Evolutionary conservation across 371 early-diverging fungal species (phyloP).

Genomic region (Mucor irregularis): DNA sequence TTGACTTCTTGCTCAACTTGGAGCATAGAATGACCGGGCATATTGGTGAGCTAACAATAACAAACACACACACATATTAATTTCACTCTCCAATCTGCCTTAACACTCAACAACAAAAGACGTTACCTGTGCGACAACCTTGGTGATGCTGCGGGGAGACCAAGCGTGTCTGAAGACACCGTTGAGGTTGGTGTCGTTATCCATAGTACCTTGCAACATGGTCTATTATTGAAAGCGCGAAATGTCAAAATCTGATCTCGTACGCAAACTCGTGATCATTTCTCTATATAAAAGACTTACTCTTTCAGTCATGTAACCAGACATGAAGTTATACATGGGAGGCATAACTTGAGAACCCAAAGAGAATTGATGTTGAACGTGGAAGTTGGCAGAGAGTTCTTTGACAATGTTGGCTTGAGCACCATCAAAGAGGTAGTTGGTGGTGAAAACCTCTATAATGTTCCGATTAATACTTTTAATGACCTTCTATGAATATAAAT

Average conservation of each 20-base stretch:
- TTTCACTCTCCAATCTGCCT: neutral
- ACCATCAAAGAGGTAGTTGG: conserved; percentile 91
- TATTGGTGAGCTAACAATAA: conserved; percentile 54
- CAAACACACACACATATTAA: neutral
- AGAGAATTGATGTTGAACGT: conserved; percentile 89
- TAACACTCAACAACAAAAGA: too few species aligned
- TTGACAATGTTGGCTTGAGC: conserved; percentile 92
- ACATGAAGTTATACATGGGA: conserved; percentile 87
- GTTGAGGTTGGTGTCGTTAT: conserved; percentile 72
- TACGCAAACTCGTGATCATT: neutral
- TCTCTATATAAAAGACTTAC: conserved; percentile 19
- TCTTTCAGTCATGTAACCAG: conserved; percentile 67
- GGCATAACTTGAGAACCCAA: conserved; percentile 86
- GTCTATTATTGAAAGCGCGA: conserved; percentile 24
- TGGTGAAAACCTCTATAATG: conserved; percentile 77
- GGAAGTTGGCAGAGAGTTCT: conserved; percentile 89
- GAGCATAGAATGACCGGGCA: conserved; percentile 86
- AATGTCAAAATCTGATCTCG: conserved; percentile 1
- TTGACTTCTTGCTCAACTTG: conserved; percentile 90
- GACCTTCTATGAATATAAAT: conserved; percentile 10
- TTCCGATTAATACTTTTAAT: too few species aligned
- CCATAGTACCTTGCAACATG: conserved; percentile 89
- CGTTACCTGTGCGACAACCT: conserved; percentile 84
- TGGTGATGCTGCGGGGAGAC: conserved; percentile 55
- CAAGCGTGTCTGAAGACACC: conserved; percentile 52